Base-by-base conservation (phyloP, 2,329 filamentous ascomycete genomes). In the Tolypocladium tropicale region DNA sequence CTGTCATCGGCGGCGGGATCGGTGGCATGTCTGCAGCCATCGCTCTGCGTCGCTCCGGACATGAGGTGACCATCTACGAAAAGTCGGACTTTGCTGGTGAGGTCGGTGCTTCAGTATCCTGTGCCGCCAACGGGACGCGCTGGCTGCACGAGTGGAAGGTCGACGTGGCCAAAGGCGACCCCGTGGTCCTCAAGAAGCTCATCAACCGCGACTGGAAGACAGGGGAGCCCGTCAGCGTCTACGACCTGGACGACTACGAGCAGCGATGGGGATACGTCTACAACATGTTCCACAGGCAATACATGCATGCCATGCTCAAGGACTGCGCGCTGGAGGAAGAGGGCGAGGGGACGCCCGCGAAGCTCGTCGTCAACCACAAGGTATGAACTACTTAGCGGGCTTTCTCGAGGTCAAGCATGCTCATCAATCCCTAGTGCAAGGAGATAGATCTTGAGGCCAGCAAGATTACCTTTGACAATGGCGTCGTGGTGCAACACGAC, bases 201-300 rank as follows among this genome's bases (percentile, higher is more conserved):
- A 88, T 89, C 71, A 86, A 83, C 66, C 78, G 81, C 4, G 84
- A 88, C 68, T 89, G 85, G 85, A 78, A 80, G 65, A 88, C 84
- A 1, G 85, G 85, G 0, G 80, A 87, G 68, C 78, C 81, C 0
- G 77, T 83, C 28, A 86, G 79, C 60, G 80, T 84, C 0, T 87
- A 85, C 61, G 78, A 81, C 61, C 68, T 89, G 21, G 77, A 72
- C 12, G 84, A 88, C 63, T 88, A 88, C 56, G 79, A 88, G 67
- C 65, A 82, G 70, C 74, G 73, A 55, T 88, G 84, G 83, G 84
- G 83, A 14, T 79, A 81, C 25, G 75, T 80, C 0, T 85, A 86
- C 66, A 83, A 86, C 67, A 86, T 86, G 82, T 88, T 88, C 61
- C 84, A 88, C 63, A 75, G 84, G 0, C 81, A 85, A 63, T 78